Conservation (phyloP, 108 stramenopile species). For the Schizochytrium sp. region DNA sequence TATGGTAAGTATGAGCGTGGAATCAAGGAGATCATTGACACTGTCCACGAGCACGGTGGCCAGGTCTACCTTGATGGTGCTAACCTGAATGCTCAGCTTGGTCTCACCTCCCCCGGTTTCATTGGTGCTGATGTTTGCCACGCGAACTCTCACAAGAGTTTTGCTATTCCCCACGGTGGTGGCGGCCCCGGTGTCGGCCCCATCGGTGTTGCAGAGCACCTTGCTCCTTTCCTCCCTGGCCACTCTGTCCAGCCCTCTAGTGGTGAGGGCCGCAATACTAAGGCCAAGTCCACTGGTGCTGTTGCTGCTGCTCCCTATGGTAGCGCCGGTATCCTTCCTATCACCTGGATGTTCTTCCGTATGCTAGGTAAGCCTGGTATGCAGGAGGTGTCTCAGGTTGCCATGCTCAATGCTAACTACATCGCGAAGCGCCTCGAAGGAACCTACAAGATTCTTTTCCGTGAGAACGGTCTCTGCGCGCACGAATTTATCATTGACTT, state of each 20-base stretch:
- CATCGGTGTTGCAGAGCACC: slow-evolving; percentile 93
- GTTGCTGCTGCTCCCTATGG: slow-evolving; percentile 97
- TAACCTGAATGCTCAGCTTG: slow-evolving; percentile 99
- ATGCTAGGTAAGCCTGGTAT: slow-evolving; percentile 95
- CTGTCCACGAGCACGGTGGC: slow-evolving; percentile 91
- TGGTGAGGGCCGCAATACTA: slow-evolving; percentile 70
- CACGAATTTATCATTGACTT: slow-evolving; percentile 99
- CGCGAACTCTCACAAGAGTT: slow-evolving; percentile 97
- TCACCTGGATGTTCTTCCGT: slow-evolving; percentile 99
- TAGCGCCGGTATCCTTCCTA: slow-evolving; percentile 96
- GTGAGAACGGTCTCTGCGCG: slow-evolving; percentile 97
- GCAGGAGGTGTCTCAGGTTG: slow-evolving; percentile 86
- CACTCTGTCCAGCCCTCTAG: slow-evolving; percentile 79
- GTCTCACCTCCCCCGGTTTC: slow-evolving; percentile 92
- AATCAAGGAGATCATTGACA: slow-evolving; percentile 88
- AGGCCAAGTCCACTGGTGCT: slow-evolving; percentile 81
- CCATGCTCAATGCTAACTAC: slow-evolving; percentile 99
- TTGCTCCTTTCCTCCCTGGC: slow-evolving; percentile 97
- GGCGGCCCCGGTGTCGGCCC: slow-evolving; percentile 98
- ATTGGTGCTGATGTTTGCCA: slow-evolving; percentile 99
- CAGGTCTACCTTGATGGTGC: slow-evolving; percentile 99
- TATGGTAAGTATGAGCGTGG: slow-evolving; percentile 98
- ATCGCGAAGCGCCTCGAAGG: slow-evolving; percentile 93
- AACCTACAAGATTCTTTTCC: slow-evolving; percentile 89
- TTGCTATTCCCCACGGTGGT: slow-evolving; percentile 99